Conservation (phyloP, 495 filamentous ascomycete genomes). For the Podospora appendiculata region DNA sequence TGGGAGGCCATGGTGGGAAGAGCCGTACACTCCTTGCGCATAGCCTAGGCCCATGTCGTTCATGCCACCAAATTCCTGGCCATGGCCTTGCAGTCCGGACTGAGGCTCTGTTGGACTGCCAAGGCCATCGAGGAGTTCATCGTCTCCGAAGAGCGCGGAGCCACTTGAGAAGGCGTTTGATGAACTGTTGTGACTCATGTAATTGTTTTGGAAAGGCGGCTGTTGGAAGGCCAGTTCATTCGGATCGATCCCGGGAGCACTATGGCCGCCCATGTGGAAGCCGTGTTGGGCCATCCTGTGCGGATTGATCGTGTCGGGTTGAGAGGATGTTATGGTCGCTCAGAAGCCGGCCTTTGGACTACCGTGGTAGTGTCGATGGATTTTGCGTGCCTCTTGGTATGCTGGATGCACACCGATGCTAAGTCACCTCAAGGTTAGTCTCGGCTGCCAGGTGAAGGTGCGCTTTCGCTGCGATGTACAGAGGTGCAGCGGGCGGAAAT, state of each 20-base stretch:
- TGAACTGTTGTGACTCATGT: conserved; percentile 24
- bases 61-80: conserved; percentile 39
- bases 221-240: conserved; percentile 70
- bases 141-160: conserved; percentile 51
- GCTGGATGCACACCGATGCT: no score
- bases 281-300: conserved; percentile 47
- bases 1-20: conserved; percentile 33
- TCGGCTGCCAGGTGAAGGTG: no score
- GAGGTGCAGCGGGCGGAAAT: not conserved
- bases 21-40: conserved; percentile 37
- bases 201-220: conserved; percentile 32
- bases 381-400: not conserved
- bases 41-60: conserved; percentile 41
- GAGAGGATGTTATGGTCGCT: not conserved
- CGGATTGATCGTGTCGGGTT: not conserved
- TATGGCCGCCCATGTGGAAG: conserved; percentile 59
- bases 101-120: conserved; percentile 39
- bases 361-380: not conserved
- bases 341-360: conserved; percentile 2
- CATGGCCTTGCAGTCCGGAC: conserved; percentile 38
- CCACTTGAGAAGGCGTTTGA: conserved; percentile 33
- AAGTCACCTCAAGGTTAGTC: no score
- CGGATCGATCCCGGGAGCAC: conserved; percentile 66
- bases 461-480: no score
- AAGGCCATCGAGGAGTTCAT: conserved; percentile 56